These are phyloP conservation scores for Furcasterigmium sp. DNA, from an alignment of 2,329 filamentous ascomycete species.

Conservation along the genomic window DNA sequence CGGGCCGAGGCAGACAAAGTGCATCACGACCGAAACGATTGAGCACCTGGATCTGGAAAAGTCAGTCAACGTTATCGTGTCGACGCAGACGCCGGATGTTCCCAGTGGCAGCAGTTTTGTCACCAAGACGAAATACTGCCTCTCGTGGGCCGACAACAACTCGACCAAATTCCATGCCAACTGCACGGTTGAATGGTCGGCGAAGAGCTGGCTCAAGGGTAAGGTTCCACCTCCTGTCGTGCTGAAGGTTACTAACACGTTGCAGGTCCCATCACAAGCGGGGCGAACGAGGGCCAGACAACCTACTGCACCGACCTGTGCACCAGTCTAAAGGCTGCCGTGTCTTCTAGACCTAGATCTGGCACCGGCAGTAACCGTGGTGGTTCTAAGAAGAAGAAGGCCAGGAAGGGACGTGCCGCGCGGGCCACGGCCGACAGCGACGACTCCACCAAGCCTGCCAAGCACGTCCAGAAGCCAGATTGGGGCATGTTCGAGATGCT, in stretches of 20 bases:
- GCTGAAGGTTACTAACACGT: constrained; percentile 20
- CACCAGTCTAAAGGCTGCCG: constrained; percentile 65
- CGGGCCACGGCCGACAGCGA: constrained; percentile 37
- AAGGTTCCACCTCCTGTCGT: constrained; percentile 20
- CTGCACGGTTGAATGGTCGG: constrained; percentile 90
- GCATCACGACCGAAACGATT: constrained; percentile 79
- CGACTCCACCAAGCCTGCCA: constrained; percentile 31
- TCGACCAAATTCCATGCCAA: constrained; percentile 80
- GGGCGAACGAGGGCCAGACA: constrained; percentile 82
- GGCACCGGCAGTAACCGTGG: constrained; percentile 38
- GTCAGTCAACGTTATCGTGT: constrained; percentile 73
- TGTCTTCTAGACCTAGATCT: constrained; percentile 59
- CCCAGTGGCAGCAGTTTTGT: constrained; percentile 88
- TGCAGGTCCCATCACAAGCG: constrained; percentile 89
- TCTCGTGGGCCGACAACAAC: constrained; percentile 88
- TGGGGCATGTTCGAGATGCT: constrained; percentile 85
- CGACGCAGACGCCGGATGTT: constrained; percentile 89
- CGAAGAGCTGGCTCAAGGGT: constrained; percentile 98
- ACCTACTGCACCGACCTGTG: constrained; percentile 79
- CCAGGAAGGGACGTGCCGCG: constrained; percentile 43
- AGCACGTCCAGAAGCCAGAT: constrained; percentile 37
- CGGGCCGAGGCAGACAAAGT: constrained; percentile 91
- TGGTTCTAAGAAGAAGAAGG: constrained; percentile 53
- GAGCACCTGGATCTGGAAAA: constrained; percentile 85
- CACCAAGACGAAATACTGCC: constrained; percentile 89